These are phyloP conservation scores for Lasiosphaeria miniovina DNA, from an alignment of 495 filamentous ascomycete genomes.

Conservation along the genomic window DNA sequence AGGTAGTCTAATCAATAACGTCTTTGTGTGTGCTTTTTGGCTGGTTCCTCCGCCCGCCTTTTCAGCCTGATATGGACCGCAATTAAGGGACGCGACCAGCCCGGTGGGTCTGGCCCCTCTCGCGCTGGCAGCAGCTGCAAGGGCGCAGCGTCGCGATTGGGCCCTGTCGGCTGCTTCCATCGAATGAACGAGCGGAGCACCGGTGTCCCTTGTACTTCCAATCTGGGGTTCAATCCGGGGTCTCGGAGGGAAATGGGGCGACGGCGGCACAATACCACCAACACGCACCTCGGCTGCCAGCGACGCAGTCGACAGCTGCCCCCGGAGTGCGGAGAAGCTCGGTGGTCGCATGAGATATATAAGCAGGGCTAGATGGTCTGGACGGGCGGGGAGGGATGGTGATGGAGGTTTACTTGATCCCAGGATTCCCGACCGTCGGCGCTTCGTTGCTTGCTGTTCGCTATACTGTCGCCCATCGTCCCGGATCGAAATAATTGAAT, in stretches of 20 bases:
- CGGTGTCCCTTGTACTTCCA: conserved; percentile 9
- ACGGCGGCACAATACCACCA: background rate
- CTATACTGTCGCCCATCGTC: conserved; percentile 1
- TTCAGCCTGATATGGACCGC: conserved; percentile 18
- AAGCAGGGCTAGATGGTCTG: conserved; percentile 10
- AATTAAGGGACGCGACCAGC: conserved; percentile 13
- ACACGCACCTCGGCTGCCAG: too few species aligned
- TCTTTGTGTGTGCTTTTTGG: background rate
- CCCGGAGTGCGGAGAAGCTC: background rate
- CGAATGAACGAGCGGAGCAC: conserved; percentile 11
- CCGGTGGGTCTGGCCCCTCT: conserved; percentile 6
- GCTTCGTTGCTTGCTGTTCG: background rate
- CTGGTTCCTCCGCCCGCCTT: conserved; percentile 10
- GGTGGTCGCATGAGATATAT: conserved; percentile 9
- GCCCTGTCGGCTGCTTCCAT: background rate
- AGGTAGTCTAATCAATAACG: too few species aligned
- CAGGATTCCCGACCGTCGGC: conserved; percentile 2
- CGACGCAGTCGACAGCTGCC: too few species aligned
- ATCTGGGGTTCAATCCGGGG: conserved; percentile 18
- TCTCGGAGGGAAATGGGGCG: conserved; percentile 4
- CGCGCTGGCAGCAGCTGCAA: conserved; percentile 3
- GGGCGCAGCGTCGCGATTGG: conserved; percentile 8
- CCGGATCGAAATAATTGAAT: conserved; percentile 4
- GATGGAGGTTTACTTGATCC: background rate
- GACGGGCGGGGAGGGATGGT: conserved; percentile 1